phyloP scores from a whole-genome alignment of 2,329 filamentous ascomycete species.

The Trichoderma sp. region DNA sequence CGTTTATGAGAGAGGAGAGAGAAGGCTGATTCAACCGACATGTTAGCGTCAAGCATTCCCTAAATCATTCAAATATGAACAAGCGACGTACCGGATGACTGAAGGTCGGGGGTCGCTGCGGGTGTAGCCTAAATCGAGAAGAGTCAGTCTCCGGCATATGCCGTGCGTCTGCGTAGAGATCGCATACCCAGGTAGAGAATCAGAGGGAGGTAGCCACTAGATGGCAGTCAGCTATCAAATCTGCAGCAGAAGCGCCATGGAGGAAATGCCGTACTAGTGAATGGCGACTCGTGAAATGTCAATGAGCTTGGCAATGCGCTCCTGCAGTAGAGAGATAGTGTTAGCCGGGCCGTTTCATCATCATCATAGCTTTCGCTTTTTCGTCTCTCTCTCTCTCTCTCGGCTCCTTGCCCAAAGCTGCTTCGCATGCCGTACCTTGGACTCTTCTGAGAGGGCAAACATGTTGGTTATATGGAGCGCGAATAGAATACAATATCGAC shows the following conservation, averaged over 20 bases:
- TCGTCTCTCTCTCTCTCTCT: background rate
- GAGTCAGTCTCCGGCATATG: constrained; percentile 32
- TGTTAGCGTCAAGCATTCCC: constrained; percentile 22
- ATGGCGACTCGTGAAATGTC: constrained; percentile 91
- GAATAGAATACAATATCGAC: background rate
- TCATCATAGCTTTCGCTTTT: background rate
- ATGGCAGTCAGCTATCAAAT: constrained; percentile 37
- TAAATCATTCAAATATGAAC: background rate
- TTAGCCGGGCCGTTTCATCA: constrained; percentile 22
- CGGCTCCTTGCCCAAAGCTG: background rate
- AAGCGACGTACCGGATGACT: constrained; percentile 53
- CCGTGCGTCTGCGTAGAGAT: constrained; percentile 28
- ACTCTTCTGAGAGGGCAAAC: constrained; percentile 86
- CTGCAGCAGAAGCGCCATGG: background rate
- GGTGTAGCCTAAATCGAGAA: constrained; percentile 70
- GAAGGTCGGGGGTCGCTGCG: constrained; percentile 89
- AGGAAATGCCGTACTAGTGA: constrained; percentile 73
- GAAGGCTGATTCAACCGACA: constrained; percentile 49
- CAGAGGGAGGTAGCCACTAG: constrained; percentile 89
- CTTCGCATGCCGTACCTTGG: constrained; percentile 67
- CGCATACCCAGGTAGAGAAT: constrained; percentile 89
- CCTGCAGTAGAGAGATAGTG: constrained; percentile 53
- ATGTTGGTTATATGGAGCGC: constrained; percentile 41
- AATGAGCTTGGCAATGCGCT: constrained; percentile 96
- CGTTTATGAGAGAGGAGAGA: constrained; percentile 64